Conservation (phyloP, 352 stramenopile species). For the Pythium angustatum region DNA sequence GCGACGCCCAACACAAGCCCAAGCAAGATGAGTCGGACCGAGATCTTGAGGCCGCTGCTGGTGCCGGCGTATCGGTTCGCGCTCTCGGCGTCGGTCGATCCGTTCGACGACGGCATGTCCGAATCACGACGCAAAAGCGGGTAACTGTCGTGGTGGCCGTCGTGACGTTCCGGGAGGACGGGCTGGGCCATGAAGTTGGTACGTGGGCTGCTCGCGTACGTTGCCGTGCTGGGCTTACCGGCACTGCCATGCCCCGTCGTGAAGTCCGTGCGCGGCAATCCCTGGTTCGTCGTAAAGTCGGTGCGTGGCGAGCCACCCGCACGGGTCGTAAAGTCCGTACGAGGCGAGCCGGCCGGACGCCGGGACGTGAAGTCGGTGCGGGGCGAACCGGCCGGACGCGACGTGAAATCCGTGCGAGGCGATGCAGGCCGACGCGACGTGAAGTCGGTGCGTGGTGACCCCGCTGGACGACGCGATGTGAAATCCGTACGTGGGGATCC, state of each 20-base stretch:
- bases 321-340: slow-evolving; percentile 13
- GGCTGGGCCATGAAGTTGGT: slow-evolving; percentile 38
- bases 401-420: slow-evolving; percentile 2
- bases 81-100: slow-evolving; percentile 1
- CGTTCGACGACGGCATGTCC: slow-evolving; percentile 2
- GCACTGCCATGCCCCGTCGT: slow-evolving; percentile 6
- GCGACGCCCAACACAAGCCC: slow-evolving; percentile 48
- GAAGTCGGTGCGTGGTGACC: slow-evolving; percentile 6
- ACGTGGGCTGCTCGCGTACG: slow-evolving; percentile 17
- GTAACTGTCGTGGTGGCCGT: slow-evolving; percentile 14
- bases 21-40: slow-evolving; percentile 47
- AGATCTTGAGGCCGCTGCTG: slow-evolving; percentile 46
- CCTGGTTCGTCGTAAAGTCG: slow-evolving; percentile 22
- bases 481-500: slow-evolving; percentile 9
- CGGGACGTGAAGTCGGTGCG: slow-evolving; percentile 6
- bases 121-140: slow-evolving; percentile 19
- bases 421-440: not conserved
- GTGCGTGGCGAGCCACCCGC: not conserved
- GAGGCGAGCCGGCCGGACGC: not conserved
- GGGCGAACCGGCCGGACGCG: not conserved
- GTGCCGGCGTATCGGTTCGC: slow-evolving; percentile 39
- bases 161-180: not conserved
- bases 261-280: slow-evolving; percentile 14
- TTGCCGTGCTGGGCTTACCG: slow-evolving; percentile 20
- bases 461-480: not conserved